Percentiles rank a stretch among this genome's conserved stretches.
These are phyloP conservation scores for Gnetum montanum DNA, from an alignment of 75 land plant species.

Conservation along the genomic window DNA sequence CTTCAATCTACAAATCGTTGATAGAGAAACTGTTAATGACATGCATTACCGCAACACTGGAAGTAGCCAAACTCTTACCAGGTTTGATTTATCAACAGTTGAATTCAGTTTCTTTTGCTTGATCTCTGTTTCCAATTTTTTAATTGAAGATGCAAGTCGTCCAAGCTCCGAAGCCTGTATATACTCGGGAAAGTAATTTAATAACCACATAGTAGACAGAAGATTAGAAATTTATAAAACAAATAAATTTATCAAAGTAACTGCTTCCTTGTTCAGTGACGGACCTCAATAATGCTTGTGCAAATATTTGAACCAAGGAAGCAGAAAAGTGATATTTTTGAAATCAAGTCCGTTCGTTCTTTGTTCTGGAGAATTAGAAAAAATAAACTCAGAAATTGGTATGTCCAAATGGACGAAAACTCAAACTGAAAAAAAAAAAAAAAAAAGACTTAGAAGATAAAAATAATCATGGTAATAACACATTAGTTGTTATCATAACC, in stretches of 20 bases:
- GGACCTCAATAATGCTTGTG: constrained; percentile 55
- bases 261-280: too few relatives aligned
- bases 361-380: constrained; percentile 70
- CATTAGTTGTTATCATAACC: too few relatives aligned
- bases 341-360: constrained; percentile 68
- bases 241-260: too few relatives aligned
- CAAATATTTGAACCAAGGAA: constrained; percentile 68
- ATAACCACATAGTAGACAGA: too few relatives aligned
- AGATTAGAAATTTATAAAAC: too few relatives aligned
- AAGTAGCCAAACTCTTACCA: constrained; percentile 26
- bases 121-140: constrained; percentile 40
- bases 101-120: constrained; percentile 20
- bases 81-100: constrained; percentile 10
- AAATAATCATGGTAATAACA: too few relatives aligned
- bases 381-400: too few relatives aligned
- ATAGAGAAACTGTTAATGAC: background rate
- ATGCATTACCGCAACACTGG: background rate
- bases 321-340: constrained; percentile 79
- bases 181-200: background rate
- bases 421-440: too few relatives aligned
- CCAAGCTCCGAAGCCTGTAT: constrained; percentile 31
- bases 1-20: background rate
- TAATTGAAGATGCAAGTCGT: constrained; percentile 30
- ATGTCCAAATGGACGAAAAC: too few relatives aligned
- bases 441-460: too few relatives aligned